phyloP scores from a whole-genome alignment of 2,329 filamentous ascomycete genomes.

The Leptographium radiaticola region DNA sequence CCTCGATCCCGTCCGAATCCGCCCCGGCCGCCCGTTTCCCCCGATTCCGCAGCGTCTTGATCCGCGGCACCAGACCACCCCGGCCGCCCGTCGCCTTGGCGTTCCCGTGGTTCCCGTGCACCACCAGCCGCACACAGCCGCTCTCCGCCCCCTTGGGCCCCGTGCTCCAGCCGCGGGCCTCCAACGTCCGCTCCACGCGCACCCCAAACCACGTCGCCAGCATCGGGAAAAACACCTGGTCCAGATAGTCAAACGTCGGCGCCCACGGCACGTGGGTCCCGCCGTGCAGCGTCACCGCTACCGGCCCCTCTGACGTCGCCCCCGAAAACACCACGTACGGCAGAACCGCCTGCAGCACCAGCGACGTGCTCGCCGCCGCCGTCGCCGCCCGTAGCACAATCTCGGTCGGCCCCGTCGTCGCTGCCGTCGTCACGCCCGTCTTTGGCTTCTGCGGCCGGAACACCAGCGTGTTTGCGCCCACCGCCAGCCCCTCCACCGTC shows the following conservation, averaged over 20 bases:
- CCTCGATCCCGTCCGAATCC: slow-evolving; percentile 17
- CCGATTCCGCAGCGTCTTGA: background rate
- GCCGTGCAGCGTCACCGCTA: slow-evolving; percentile 39
- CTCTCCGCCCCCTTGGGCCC: slow-evolving; percentile 15
- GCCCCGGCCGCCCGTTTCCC: no score
- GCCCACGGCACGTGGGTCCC: slow-evolving; percentile 48
- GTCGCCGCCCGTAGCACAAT: slow-evolving; percentile 25
- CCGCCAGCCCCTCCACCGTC: slow-evolving; percentile 32
- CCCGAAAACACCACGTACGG: slow-evolving; percentile 40
- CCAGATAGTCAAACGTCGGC: slow-evolving; percentile 47
- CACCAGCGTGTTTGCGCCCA: slow-evolving; percentile 37
- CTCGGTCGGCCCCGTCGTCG: slow-evolving; percentile 13
- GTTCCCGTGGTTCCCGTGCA: slow-evolving; percentile 16
- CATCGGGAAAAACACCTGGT: slow-evolving; percentile 45
- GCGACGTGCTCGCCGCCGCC: slow-evolving; percentile 37
- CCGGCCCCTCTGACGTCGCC: slow-evolving; percentile 9
- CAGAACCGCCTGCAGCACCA: slow-evolving; percentile 47
- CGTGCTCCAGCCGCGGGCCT: slow-evolving; percentile 36
- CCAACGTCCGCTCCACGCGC: slow-evolving; percentile 29
- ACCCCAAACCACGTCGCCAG: slow-evolving; percentile 38
- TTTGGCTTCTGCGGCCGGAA: slow-evolving; percentile 24
- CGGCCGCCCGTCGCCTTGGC: slow-evolving; percentile 14
- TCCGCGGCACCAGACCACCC: slow-evolving; percentile 3
- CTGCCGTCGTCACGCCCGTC: background rate
- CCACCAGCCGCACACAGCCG: slow-evolving; percentile 32